Evolutionary conservation across 2,329 filamentous ascomycete species (phyloP), one percentile per base, ranked within the genome.

Genomic region (Didymella segeticola): DNA sequence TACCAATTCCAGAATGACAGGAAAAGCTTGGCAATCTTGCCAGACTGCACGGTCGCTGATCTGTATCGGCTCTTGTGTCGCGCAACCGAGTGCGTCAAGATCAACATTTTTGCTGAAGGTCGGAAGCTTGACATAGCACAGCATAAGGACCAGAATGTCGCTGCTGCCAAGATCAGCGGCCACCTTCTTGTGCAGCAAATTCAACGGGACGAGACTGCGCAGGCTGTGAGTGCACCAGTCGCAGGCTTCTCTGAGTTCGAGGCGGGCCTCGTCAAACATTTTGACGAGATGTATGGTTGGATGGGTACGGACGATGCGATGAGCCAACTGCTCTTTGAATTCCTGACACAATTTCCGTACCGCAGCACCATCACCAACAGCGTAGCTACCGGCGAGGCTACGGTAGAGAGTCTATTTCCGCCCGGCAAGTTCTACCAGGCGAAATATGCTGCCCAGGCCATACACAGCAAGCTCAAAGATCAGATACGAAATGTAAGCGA

Each of bases 261-360:
- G 69, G 82, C 85, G 11, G 90, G 93, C 64, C 87, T 98, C 19
- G 78, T 95, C 62, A 83, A 86, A 52, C 90, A 96, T 72, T 96
- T 96, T 66, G 83, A 90, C 47, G 87, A 93, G 56, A 77, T 99
- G 20, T 96, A 95, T 82, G 83, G 86, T 36, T 89, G 93, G 66
- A 80, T 98, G 47, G 86, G 86, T 59, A 83, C 93, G 76, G 84
- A 90, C 37, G 87, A 93, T 53, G 47, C 49, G 2, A 68, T 68
- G 14, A 76, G 73, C 52, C 61, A 62, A 51, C 50, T 63, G 71
- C 57, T 74, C 6, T 74, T 71, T 37, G 71, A 72, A 5, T 74
- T 75, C 41, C 54, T 76, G 25, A 64, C 50, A 39, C 60, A 58
- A 29, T 72, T 76, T 25, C 70, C 70, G 5, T 66, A 64, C 14